Conservation (phyloP, 2,329 filamentous ascomycete genomes). For the Cryphonectria japonica region DNA sequence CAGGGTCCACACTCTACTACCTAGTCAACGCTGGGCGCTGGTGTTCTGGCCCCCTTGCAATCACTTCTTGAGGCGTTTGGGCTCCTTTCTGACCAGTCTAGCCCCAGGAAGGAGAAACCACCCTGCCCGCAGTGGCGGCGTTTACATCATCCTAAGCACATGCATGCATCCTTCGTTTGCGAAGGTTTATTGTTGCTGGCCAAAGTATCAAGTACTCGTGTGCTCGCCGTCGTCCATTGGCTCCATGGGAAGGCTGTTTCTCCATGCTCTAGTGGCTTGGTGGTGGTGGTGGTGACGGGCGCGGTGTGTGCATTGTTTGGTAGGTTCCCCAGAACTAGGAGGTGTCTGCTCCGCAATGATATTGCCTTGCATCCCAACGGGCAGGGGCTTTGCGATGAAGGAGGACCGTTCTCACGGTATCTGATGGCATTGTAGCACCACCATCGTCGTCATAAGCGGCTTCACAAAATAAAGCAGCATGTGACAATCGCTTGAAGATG, state of each 20-base stretch:
- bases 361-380: neutral
- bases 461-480: neutral
- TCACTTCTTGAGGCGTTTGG: neutral
- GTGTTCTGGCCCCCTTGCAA: too few species aligned
- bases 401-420: neutral
- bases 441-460: neutral
- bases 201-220: neutral
- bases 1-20: constrained; percentile 27
- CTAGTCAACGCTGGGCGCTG: neutral
- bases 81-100: neutral
- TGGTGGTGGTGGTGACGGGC: constrained; percentile 13
- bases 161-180: neutral
- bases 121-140: neutral
- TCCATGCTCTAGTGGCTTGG: neutral
- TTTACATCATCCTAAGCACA: neutral
- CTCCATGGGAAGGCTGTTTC: neutral
- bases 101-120: neutral
- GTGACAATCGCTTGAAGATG: neutral
- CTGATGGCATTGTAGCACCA: neutral
- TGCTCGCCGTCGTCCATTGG: neutral
- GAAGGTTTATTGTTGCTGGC: neutral
- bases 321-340: neutral
- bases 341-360: neutral
- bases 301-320: constrained; percentile 8
- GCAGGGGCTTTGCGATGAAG: neutral